Evolutionary conservation across 306 rosid species (phyloP), one percentile per base, ranked within the genome.

Genomic region (Fagus sylvatica): DNA sequence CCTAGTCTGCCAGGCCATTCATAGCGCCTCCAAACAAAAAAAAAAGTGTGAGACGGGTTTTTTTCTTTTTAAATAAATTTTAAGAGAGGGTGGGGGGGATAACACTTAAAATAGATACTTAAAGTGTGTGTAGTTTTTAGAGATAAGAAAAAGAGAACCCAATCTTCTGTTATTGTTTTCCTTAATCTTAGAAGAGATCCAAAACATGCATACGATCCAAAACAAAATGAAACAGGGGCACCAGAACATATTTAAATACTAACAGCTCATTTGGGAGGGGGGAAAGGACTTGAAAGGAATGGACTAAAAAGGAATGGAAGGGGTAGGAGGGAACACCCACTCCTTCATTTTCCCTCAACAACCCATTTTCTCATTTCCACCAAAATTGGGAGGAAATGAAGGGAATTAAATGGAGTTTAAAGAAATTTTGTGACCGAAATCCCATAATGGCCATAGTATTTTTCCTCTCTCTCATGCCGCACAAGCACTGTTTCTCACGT

Each of bases 151-250:
- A 39, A 43, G 55, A 32, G 71, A 55, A 64, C 7, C 33, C 49
- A 62, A 74, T 65, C 75, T 54, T 28, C 61, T 34, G 76, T 49
- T 66, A 74, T 41, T 51, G 67, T 30, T 77, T 65, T 71, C 65
- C 42, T 13, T 65, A 55, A 64, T 75, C 62, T 9, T 54, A 72
- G 56, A 11, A 46, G 73, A 61, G 56, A 42, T 68, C 30, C 53
- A 69, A 82, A 11, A 64, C 72, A 39, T 34, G 42, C 77, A 78
- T 28, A 75, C 64, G 72, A 74, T 69, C 49, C n/a, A 56, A 64
- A 54, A 57, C 76, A 62, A 78, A 46, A 22, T 78, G 79, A 59
- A 68, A 75, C 34, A 56, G 55, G 48, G 73, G 53, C n/a, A 55
- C 41, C 9, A 66, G 77, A 49, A 69, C 39, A 70, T 16, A 74